phyloP scores from a whole-genome alignment of 2,329 filamentous ascomycete genomes.

The Colletotrichum acutatum region DNA sequence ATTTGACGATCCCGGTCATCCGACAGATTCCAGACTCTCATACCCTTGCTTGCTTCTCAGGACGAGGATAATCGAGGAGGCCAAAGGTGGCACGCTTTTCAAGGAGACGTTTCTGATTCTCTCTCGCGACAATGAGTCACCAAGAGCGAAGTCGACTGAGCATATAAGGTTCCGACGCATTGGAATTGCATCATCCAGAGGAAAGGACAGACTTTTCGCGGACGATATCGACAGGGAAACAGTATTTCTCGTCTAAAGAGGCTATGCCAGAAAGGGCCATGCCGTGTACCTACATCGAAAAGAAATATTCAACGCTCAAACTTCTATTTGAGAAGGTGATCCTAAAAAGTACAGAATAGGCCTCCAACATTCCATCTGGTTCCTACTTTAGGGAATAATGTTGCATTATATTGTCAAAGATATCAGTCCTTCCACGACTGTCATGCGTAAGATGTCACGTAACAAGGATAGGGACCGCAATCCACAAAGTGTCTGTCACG shows the following conservation, averaged over 20 bases:
- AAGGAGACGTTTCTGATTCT: constrained; percentile 2
- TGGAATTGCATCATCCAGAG: background rate
- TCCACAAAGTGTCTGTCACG: too few species aligned
- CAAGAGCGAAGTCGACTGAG: background rate
- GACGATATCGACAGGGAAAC: background rate
- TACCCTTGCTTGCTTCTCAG: constrained; percentile 4
- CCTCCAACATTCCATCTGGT: too few species aligned
- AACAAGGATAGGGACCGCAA: too few species aligned
- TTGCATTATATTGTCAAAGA: too few species aligned
- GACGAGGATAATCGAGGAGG: background rate
- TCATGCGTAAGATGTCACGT: too few species aligned
- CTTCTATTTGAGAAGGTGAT: too few species aligned
- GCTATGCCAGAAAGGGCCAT: too few species aligned
- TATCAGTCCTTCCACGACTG: too few species aligned
- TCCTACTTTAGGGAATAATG: too few species aligned
- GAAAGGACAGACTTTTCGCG: background rate
- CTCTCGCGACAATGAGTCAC: rapidly evolving
- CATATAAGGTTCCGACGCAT: background rate
- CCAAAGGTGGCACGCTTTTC: background rate
- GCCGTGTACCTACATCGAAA: too few species aligned
- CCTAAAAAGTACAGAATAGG: too few species aligned
- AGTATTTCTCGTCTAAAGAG: background rate
- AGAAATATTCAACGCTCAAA: too few species aligned
- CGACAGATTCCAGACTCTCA: rapidly evolving
- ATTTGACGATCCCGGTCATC: background rate